Base-by-base conservation (phyloP, 2,329 filamentous ascomycete species). In the Claviceps pazoutovae region DNA sequence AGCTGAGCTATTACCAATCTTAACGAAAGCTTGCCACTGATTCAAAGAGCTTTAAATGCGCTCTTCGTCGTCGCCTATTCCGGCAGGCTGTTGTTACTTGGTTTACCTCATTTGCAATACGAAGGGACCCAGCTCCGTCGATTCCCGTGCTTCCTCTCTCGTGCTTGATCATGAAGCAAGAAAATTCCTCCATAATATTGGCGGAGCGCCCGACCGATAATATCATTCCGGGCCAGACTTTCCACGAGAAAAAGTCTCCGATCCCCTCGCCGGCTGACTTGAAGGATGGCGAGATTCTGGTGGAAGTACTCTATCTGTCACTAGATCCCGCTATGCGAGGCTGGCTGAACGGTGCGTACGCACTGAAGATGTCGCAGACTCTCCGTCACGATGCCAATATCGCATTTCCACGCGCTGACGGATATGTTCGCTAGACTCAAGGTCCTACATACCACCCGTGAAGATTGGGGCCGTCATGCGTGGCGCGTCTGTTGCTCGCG, bases 241-340 rank as follows among this genome's bases (percentile, higher is more conserved):
- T 88, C 66, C 68, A 67, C 41, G 60, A 74, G 38, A 73, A 79
- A 59, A 70, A 68, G 46, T 66, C 71, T 1, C 70, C 76, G 1
- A 71, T 77, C 4, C 76, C 77, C 58, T 67, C 73, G 7, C 69
- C 71, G 19, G 66, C 67, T 36, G 71, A 77, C 54, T 71, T 84
- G 43, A 74, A 82, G 62, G 75, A 81, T 70, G 82, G 82, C 57
- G 69, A 87, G 61, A 71, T 87, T 51, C 72, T 88, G 49, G 66
- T 79, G 45, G 75, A 79, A 63, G 63, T 66, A 1, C 66, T 84
- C 54, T 87, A 86, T 61, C 72, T 86, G 45, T 83, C 80, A 9
- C 72, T 88, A 41, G 84, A 88, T 66, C 84, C 84, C 1, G 83
- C 84, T n/a, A 87, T 87, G 83, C 76, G 84, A 59, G 79, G 79